Base-by-base conservation (phyloP, 352 stramenopile species). In the Phytophthora idaei region DNA sequence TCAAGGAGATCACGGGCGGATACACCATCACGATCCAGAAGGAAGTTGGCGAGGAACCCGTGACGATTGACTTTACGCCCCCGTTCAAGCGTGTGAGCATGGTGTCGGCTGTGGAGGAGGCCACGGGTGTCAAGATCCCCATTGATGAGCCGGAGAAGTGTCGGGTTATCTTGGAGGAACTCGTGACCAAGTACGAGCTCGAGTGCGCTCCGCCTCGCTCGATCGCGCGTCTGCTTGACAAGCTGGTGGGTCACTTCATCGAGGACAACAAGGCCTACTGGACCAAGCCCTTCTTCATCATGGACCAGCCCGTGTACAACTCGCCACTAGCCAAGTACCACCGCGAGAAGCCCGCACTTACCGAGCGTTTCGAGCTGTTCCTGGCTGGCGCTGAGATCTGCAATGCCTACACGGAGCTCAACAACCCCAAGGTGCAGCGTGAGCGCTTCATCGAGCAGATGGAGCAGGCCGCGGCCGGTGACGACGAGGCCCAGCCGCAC, bases 341-440 rank as follows among this genome's bases (percentile, higher is more conserved):
- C 84, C 85, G 94, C 50, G 87, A 81, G 57, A 97, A 97, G 64
- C 75, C 85, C 2, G 96, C 92, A 6, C 81, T 99, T 51, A 97
- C 97, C 14, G 97, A 99, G 77, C 88, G 98, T 57, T 99, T 99
- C 72, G 98, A 99, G 84, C 83, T 99, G 25, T 99, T 99, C 81
- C 83, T 98, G 3, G 90, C 93, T 12, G 97, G 97, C 42, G 78
- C 95, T 17, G 98, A 99, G 73, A 92, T 99, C 71, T 98, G 96
- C 60, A 99, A 99, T 78, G 97, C 98, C 12, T 99, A 99, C 85
- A 98, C 95, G 71, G 98, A 99, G 80, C 89, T 99, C 41, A 99
- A 98, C 66, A 97, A 99, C 82, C 97, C 98, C 14, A 90, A 97
- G 70, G 83, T 92, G 12, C 87, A 95, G 74, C 82, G 87, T 55